These are phyloP conservation scores for Lotus japonicus DNA, from an alignment of 306 rosid species.

Conservation along the genomic window DNA sequence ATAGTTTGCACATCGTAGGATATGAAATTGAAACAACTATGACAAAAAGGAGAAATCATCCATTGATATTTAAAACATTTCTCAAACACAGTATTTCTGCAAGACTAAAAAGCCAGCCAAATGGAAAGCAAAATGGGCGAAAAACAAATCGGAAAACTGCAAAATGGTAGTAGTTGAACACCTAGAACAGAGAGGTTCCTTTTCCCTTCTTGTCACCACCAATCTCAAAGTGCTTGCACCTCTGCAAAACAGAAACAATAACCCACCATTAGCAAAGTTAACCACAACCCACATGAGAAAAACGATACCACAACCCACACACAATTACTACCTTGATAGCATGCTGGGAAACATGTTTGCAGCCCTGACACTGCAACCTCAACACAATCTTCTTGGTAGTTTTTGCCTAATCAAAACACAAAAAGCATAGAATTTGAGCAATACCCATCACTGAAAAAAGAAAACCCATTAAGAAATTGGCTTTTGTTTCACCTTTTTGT, in stretches of 20 bases:
- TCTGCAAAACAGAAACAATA: slow-evolving; percentile 16
- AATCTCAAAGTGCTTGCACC: slow-evolving; percentile 49
- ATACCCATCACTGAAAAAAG: not conserved
- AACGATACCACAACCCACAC: not conserved
- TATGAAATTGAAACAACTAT: not conserved
- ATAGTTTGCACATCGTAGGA: too few species aligned
- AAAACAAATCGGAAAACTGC: not conserved
- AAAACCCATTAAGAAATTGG: too few species aligned
- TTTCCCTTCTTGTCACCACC: slow-evolving; percentile 54
- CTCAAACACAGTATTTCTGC: not conserved
- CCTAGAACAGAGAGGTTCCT: slow-evolving; percentile 45
- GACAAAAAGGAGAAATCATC: not conserved
- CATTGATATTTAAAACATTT: slow-evolving; percentile 15
- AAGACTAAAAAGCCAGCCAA: not conserved
- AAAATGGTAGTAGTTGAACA: not conserved
- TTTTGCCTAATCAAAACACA: slow-evolving; percentile 27
- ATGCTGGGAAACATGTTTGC: slow-evolving; percentile 48
- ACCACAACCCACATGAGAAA: not conserved
- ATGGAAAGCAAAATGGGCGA: not conserved
- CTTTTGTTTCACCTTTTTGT: slow-evolving; percentile 30
- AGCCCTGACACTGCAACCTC: slow-evolving; percentile 49
- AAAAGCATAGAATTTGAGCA: not conserved
- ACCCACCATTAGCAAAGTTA: not conserved
- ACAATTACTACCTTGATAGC: slow-evolving; percentile 25
- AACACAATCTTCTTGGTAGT: slow-evolving; percentile 45